Percentiles rank a stretch among this genome's conserved stretches.
These are phyloP conservation scores for Cerioporus squamosus DNA, from an alignment of 1,284 basidiomycete genomes.

Conservation along the genomic window DNA sequence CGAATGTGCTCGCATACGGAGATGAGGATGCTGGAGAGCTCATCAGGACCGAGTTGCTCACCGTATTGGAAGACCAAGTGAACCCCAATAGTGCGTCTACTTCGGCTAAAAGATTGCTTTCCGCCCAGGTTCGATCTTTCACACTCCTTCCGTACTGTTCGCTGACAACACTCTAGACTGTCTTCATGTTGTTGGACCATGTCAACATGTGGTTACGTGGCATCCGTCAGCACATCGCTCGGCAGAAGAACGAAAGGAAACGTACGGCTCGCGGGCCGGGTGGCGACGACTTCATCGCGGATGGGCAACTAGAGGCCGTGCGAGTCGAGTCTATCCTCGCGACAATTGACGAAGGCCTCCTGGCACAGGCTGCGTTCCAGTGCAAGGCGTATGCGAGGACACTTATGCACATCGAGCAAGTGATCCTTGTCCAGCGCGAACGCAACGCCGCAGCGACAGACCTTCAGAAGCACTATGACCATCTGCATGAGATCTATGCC, in stretches of 20 bases:
- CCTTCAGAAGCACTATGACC: constrained; percentile 85
- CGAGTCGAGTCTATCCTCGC: constrained; percentile 81
- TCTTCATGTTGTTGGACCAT: constrained; percentile 96
- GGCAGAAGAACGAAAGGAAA: constrained; percentile 54
- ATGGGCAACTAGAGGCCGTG: constrained; percentile 61
- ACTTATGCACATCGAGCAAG: constrained; percentile 93
- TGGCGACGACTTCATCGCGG: constrained; percentile 30
- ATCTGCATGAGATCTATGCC: constrained; percentile 95
- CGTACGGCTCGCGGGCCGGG: constrained; percentile 43
- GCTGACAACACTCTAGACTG: constrained; percentile 55
- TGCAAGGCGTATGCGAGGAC: constrained; percentile 95
- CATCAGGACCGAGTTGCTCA: constrained; percentile 80
- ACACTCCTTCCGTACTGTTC: background rate
- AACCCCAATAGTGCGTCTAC: constrained; percentile 59
- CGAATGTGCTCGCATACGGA: constrained; percentile 87
- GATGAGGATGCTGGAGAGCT: constrained; percentile 61
- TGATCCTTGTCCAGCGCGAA: constrained; percentile 62
- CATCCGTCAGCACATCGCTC: constrained; percentile 60
- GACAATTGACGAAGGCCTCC: constrained; percentile 86
- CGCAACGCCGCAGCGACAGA: constrained; percentile 50
- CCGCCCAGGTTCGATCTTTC: constrained; percentile 76
- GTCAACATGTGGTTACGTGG: constrained; percentile 89
- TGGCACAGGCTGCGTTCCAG: constrained; percentile 93
- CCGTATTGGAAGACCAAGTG: constrained; percentile 90
- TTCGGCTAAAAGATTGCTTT: constrained; percentile 80